phyloP scores from a whole-genome alignment of 192 early-diverging fungal species.

The Dimargaris verticillata region DNA sequence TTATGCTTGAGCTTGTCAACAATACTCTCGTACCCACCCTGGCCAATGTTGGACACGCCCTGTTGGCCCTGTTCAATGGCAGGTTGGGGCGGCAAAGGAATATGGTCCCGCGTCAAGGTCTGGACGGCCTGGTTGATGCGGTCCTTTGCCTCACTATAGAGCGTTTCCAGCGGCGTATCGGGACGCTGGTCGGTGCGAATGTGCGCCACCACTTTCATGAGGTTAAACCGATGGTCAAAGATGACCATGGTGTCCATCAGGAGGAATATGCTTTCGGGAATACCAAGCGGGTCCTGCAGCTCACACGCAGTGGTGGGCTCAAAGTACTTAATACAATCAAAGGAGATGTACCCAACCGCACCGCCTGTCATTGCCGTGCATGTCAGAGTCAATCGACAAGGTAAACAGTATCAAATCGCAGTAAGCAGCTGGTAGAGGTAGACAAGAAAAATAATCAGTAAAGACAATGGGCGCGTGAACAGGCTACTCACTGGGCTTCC shows the following conservation, averaged over 20 bases:
- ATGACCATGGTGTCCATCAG: constrained; percentile 90
- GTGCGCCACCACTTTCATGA: constrained; percentile 85
- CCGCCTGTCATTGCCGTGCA: constrained; percentile 30
- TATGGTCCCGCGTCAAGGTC: constrained; percentile 49
- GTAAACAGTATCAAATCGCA: no score
- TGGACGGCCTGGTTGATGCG: constrained; percentile 53
- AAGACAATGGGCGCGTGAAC: no score
- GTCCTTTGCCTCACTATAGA: constrained; percentile 51
- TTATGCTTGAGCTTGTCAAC: constrained; percentile 75
- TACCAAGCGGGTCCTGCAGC: constrained; percentile 64
- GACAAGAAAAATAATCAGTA: no score
- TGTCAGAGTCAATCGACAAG: no score
- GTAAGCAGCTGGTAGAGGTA: no score
- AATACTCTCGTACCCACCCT: constrained; percentile 80
- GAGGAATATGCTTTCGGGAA: constrained; percentile 89
- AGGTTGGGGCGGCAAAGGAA: constrained; percentile 64
- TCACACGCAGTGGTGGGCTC: constrained; percentile 76
- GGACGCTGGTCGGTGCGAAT: constrained; percentile 47
- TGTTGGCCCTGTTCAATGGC: constrained; percentile 49
- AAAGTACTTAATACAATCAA: constrained; percentile 96
- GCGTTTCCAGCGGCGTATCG: constrained; percentile 28
- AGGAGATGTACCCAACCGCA: constrained; percentile 91
- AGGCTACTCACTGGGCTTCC: no score
- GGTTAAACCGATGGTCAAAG: constrained; percentile 87
- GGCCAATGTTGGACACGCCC: constrained; percentile 74